Percentiles rank a stretch among this genome's conserved stretches.
These are phyloP conservation scores for Strobilomyces confusus DNA, from an alignment of 768 basidiomycete species.

Conservation along the genomic window DNA sequence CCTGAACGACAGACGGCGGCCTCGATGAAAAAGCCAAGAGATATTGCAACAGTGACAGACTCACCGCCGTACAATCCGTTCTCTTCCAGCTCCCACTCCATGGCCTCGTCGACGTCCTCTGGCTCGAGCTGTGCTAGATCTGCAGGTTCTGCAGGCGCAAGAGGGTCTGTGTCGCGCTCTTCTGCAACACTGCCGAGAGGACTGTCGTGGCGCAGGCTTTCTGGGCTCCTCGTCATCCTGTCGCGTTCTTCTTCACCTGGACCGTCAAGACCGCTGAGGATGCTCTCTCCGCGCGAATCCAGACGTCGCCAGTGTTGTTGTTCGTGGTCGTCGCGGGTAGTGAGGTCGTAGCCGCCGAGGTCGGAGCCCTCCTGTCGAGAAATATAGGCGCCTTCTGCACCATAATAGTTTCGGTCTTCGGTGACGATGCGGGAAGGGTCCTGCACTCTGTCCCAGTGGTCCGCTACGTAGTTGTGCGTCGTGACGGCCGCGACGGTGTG, in stretches of 20 bases:
- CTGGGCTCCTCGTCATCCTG: slow-evolving; percentile 31
- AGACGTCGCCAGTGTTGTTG: slow-evolving; percentile 30
- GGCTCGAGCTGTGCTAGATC: slow-evolving; percentile 17
- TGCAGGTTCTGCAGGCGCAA: slow-evolving; percentile 6
- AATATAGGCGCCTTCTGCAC: slow-evolving; percentile 4
- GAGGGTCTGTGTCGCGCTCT: slow-evolving; percentile 22
- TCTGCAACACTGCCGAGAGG: slow-evolving; percentile 38
- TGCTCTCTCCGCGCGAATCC: slow-evolving; percentile 31
- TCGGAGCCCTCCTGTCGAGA: slow-evolving; percentile 15
- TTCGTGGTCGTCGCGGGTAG: slow-evolving; percentile 18
- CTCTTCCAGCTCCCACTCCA: slow-evolving; percentile 44
- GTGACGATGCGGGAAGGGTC: slow-evolving; percentile 19
- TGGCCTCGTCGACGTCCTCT: slow-evolving; percentile 39
- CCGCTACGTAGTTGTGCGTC: slow-evolving; percentile 20
- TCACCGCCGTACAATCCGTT: slow-evolving; percentile 49
- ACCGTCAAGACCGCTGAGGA: slow-evolving; percentile 28
- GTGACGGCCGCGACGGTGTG: slow-evolving; percentile 29
- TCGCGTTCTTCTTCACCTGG: slow-evolving; percentile 23
- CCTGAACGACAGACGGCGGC: slow-evolving; percentile 36
- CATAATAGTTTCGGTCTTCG: slow-evolving; percentile 16
- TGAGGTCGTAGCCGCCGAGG: slow-evolving; percentile 21
- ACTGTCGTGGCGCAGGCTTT: slow-evolving; percentile 29
- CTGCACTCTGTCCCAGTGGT: slow-evolving; percentile 9
- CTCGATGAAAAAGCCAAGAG: not conserved
- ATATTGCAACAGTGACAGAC: slow-evolving; percentile 9